phyloP scores from a whole-genome alignment of 768 basidiomycete species.

The Hygrophorus pudorinus region DNA sequence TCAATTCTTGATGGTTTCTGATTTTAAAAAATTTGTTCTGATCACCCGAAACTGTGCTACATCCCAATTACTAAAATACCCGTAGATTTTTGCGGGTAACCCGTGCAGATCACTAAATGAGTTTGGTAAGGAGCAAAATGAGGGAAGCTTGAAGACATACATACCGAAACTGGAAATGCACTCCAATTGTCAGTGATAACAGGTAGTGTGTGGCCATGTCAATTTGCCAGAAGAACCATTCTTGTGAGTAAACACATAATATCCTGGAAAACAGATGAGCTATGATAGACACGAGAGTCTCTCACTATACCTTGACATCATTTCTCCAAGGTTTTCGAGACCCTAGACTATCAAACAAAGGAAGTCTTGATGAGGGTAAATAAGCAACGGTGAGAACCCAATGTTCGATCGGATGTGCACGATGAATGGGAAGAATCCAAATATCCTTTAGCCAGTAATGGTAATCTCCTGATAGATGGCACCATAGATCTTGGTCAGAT shows the following conservation, averaged over 20 bases:
- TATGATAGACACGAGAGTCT: neutral
- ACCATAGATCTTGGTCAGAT: conserved; percentile 15
- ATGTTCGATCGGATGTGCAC: conserved; percentile 13
- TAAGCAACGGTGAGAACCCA: conserved; percentile 22
- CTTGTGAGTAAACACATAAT: conserved; percentile 3
- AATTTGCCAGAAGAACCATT: conserved; percentile 7
- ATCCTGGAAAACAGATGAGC: conserved; percentile 5
- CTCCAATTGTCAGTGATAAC: conserved; percentile 10
- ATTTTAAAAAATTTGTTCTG: too few species aligned
- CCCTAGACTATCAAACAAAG: conserved; percentile 24
- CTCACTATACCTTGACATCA: conserved; percentile 8
- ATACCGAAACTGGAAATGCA: conserved; percentile 6
- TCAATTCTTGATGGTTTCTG: too few species aligned
- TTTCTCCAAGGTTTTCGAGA: conserved; percentile 2
- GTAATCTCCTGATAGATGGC: neutral
- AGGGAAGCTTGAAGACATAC: neutral
- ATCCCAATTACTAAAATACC: too few species aligned
- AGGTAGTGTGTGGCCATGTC: conserved; percentile 1
- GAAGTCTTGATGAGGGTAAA: conserved; percentile 7
- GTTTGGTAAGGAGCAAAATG: too few species aligned
- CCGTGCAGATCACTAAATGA: too few species aligned
- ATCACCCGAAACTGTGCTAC: too few species aligned
- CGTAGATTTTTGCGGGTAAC: too few species aligned
- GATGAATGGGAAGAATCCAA: conserved; percentile 31
- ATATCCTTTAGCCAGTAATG: conserved; percentile 21